Evolutionary conservation across 1,139 yeast species (phyloP).

Genomic region (Geotrichum citri-aurantii): DNA sequence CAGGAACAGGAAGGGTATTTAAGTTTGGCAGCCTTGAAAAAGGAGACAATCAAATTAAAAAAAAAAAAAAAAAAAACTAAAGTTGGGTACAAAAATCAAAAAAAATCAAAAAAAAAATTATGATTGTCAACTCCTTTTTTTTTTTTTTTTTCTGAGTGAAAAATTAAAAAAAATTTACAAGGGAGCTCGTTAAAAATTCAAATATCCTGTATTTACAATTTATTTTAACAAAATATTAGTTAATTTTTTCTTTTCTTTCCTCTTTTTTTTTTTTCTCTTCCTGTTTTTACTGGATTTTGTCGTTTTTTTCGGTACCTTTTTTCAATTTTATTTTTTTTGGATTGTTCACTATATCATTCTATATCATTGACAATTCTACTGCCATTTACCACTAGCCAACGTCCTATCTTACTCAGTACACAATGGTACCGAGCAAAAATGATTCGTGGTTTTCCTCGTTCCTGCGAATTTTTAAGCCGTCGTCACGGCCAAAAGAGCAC

Average conservation of each 20-base stretch:
- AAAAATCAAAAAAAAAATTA: not conserved
- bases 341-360: slow-evolving; percentile 11
- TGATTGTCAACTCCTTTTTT: not conserved
- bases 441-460: slow-evolving; percentile 1
- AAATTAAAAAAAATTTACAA: not conserved
- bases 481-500: not conserved
- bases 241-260: not conserved
- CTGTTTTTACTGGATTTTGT: slow-evolving; percentile 13
- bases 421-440: not conserved
- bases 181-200: not conserved
- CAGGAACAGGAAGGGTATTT: not conserved
- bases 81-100: too few relatives aligned
- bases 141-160: not conserved
- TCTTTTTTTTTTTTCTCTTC: not conserved
- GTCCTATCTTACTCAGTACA: not conserved
- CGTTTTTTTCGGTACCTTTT: not conserved
- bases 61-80: too few relatives aligned
- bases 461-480: not conserved
- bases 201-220: too few relatives aligned
- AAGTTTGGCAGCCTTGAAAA: not conserved
- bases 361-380: not conserved
- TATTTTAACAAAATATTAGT: too few relatives aligned
- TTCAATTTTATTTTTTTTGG: not conserved
- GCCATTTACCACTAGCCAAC: not conserved
- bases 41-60: too few relatives aligned